These are phyloP conservation scores for Polygonum maritimum DNA, from an alignment of 148 eudicot genomes.

Conservation along the genomic window DNA sequence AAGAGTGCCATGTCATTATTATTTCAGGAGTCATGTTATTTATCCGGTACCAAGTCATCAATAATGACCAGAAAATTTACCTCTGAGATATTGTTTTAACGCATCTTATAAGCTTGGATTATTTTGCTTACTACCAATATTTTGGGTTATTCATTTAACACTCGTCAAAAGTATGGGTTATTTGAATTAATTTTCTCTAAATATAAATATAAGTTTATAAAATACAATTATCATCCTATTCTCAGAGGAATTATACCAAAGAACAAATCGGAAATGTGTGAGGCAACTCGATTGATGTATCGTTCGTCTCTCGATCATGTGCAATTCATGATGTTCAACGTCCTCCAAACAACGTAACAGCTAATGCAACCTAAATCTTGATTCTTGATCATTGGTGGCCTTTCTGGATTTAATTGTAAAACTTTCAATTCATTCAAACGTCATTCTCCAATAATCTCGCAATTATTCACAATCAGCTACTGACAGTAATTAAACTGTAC, in stretches of 20 bases:
- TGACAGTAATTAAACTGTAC: not conserved
- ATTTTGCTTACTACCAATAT: no score
- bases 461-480: not conserved
- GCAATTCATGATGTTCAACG: not conserved
- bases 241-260: not conserved
- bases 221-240: not conserved
- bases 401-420: not conserved
- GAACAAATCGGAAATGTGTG: not conserved
- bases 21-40: no score
- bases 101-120: no score
- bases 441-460: not conserved
- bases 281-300: not conserved
- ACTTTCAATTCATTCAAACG: not conserved
- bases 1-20: no score
- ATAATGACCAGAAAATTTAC: no score
- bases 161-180: no score
- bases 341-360: not conserved
- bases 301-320: not conserved
- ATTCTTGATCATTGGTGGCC: not conserved
- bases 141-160: no score
- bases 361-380: not conserved
- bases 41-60: no score
- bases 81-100: no score
- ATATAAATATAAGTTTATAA: no score
- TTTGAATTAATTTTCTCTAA: no score